Conservation (phyloP, 805 yeast species). For the Yueomyces sp. region DNA sequence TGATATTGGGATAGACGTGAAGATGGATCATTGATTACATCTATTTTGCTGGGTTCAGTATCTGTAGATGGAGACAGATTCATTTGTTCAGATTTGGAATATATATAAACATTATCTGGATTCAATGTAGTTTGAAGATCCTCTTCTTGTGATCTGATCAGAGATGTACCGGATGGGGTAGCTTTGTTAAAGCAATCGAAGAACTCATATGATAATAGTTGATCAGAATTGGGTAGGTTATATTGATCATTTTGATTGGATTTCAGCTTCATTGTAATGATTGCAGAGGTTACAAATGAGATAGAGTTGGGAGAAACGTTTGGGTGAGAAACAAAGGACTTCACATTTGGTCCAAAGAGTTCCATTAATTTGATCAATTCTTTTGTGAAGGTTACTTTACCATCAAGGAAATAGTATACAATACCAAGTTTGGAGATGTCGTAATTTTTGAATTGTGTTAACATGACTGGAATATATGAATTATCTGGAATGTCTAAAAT, state of each 20-base stretch:
- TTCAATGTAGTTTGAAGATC: constrained; percentile 6
- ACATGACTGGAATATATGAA: constrained; percentile 23
- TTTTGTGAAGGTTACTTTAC: constrained; percentile 32
- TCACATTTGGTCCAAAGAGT: constrained; percentile 28
- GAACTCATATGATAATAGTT: constrained; percentile 19
- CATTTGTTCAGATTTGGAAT: constrained; percentile 7
- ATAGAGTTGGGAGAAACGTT: constrained; percentile 47
- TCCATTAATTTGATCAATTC: constrained; percentile 38
- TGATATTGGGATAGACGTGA: constrained; percentile 10
- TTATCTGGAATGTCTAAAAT: constrained; percentile 60
- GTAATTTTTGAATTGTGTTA: constrained; percentile 16
- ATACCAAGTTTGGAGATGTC: constrained; percentile 26
- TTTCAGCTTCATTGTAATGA: constrained; percentile 42
- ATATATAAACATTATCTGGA: constrained; percentile 14
- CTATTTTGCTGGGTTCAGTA: constrained; percentile 4
- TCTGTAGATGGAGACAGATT: constrained; percentile 13
- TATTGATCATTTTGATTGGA: constrained; percentile 31
- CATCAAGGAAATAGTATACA: constrained; percentile 72
- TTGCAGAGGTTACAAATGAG: constrained; percentile 42
- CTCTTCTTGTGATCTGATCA: constrained; percentile 12
- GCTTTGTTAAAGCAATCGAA: constrained; percentile 18
- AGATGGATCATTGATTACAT: no score
- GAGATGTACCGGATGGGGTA: constrained; percentile 17
- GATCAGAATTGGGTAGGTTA: constrained; percentile 26
- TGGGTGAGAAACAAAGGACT: constrained; percentile 67